Evolutionary conservation across 768 basidiomycete genomes (phyloP), one percentile per base, ranked within the genome.

Genomic region (Antrodiella citrinella): DNA sequence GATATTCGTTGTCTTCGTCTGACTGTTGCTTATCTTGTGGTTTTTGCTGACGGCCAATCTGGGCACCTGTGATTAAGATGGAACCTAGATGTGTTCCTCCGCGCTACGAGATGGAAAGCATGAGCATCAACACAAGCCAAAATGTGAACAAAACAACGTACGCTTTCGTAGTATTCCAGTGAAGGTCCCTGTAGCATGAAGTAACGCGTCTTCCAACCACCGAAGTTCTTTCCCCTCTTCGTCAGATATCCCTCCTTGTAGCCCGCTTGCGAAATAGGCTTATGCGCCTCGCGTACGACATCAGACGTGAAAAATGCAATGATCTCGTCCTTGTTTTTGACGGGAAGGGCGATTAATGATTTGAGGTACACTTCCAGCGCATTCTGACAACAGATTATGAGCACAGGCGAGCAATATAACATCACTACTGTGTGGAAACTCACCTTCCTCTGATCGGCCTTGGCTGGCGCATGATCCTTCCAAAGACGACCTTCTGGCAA

Each of bases 161-260:
- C 95, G 60, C 81, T 84, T 68, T 98, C 96, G 59, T 89, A 99
- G 67, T 98, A 99, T 61, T 95, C 91, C 46, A 98, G 74, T 1
- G 86, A 78, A 2, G 91, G 84, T 0, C 94, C 92, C 65, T 91
- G 86, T 21, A 97, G 73, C 5, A 97, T 91, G 60, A 98, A 98
- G 67, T 84, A 99, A 40, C 96, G 77, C 21, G 91, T 91, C 63
- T 95, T 94, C 95, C 91, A 94, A 2, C 95, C 93, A 42, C 96
- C 96, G 68, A 98, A 97, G 61, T 91, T 96, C 72, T 97, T 92
- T 19, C 94, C 94, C 51, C 92, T 78, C 69, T 97, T 97, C 18
- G 95, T 97, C 26, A 96, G 71, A 64, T 95, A 95, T 13, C 94
- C 95, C 66, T 95, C 91, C 67, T 95, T 96, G 69, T 93, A 82